A percentile compares a stretch with the other conserved stretches of the same genome.
Conservation (phyloP, 352 stramenopile species). For the Phytophthora constricta region DNA sequence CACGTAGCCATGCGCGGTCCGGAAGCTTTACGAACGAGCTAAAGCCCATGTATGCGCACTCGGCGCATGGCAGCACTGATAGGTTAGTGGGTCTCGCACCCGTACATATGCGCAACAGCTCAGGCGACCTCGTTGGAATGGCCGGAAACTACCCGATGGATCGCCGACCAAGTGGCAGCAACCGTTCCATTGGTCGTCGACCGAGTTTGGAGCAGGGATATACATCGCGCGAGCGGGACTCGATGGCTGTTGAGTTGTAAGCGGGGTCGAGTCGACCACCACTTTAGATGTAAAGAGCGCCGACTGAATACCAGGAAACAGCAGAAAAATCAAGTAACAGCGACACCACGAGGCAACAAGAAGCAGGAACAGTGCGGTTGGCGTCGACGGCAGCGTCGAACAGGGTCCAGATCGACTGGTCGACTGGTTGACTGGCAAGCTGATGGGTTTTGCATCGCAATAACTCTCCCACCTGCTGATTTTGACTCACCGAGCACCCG, state of each 20-base stretch:
- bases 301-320: not conserved
- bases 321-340: conserved; percentile 2
- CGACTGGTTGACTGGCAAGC: not conserved
- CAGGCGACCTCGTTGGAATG: conserved; percentile 29
- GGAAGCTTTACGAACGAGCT: conserved; percentile 34
- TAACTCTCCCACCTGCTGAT: not conserved
- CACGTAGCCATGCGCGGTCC: conserved; percentile 14
- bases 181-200: conserved; percentile 27
- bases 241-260: conserved; percentile 45
- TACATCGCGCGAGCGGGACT: conserved; percentile 33
- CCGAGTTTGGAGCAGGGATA: conserved; percentile 35
- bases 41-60: conserved; percentile 38
- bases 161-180: conserved; percentile 29
- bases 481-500: not conserved
- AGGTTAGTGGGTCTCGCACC: conserved; percentile 38
- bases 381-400: conserved; percentile 37
- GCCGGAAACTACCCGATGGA: conserved; percentile 30
- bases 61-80: conserved; percentile 31
- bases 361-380: not conserved
- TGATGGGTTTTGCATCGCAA: too few relatives aligned
- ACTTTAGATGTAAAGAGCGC: conserved; percentile 2
- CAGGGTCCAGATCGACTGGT: not conserved
- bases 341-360: not conserved
- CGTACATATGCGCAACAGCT: conserved; percentile 35
- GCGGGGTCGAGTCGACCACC: conserved; percentile 1